phyloP scores from a whole-genome alignment of 805 yeast genomes.

The Metschnikowia anglica region DNA sequence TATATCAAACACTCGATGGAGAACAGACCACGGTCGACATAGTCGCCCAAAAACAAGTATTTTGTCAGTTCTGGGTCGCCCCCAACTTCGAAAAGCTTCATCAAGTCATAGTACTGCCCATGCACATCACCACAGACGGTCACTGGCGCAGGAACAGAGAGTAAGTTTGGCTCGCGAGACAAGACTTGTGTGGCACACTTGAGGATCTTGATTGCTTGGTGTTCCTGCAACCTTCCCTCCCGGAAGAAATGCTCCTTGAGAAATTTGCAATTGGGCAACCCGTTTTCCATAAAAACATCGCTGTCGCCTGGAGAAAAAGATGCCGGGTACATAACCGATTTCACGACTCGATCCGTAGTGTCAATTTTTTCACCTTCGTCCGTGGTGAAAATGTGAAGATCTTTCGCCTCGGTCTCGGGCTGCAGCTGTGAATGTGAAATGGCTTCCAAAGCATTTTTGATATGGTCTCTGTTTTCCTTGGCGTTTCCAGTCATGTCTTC shows the following conservation, averaged over 20 bases:
- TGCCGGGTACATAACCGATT: slow-evolving; percentile 65
- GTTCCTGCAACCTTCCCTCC: slow-evolving; percentile 77
- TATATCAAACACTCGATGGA: slow-evolving; percentile 80
- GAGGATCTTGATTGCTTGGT: slow-evolving; percentile 69
- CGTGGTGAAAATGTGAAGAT: slow-evolving; percentile 47
- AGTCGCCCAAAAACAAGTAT: slow-evolving; percentile 87
- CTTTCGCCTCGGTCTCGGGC: slow-evolving; percentile 18
- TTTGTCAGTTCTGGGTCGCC: slow-evolving; percentile 80
- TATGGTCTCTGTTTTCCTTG: slow-evolving; percentile 35
- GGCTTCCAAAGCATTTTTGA: slow-evolving; percentile 64
- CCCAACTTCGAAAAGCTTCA: slow-evolving; percentile 90
- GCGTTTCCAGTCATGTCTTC: slow-evolving; percentile 14
- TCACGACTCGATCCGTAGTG: slow-evolving; percentile 59
- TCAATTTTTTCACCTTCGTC: slow-evolving; percentile 58
- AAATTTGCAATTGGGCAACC: slow-evolving; percentile 71
- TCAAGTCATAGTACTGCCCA: slow-evolving; percentile 88
- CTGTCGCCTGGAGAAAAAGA: slow-evolving; percentile 61
- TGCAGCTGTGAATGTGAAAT: slow-evolving; percentile 31
- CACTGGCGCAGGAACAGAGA: slow-evolving; percentile 85
- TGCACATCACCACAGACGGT: slow-evolving; percentile 98
- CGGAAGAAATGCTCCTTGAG: slow-evolving; percentile 68
- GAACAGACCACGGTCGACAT: slow-evolving; percentile 91
- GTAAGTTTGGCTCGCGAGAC: slow-evolving; percentile 70
- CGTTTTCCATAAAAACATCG: slow-evolving; percentile 60
- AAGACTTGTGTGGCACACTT: slow-evolving; percentile 62